Evolutionary conservation across 345 rosid species (phyloP).

Genomic region (Chamaenerion angustifolium): DNA sequence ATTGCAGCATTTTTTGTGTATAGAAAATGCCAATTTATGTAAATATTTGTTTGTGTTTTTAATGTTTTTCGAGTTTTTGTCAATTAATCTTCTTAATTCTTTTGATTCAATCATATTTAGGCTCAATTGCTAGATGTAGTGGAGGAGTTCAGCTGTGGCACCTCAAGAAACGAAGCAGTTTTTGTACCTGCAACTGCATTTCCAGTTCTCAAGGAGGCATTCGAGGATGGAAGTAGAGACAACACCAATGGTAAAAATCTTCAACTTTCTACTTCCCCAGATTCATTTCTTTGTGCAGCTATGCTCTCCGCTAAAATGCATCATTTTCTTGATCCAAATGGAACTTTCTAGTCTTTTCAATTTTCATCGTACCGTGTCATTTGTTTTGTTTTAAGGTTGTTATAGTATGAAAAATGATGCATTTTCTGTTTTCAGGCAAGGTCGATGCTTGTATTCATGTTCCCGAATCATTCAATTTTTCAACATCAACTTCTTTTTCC

Average conservation of each 20-base stretch:
- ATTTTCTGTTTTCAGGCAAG: neutral
- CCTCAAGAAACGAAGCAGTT: constrained; percentile 23
- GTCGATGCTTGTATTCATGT: neutral
- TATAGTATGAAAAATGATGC: neutral
- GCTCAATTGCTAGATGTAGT: constrained; percentile 19
- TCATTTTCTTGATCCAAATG: no score
- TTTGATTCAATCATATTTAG: constrained; percentile 6
- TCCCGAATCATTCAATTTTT: no score
- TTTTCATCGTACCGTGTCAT: neutral
- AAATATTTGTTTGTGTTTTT: no score
- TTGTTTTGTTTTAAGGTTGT: neutral
- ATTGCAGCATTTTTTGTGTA: no score
- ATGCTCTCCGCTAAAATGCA: no score
- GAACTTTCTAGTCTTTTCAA: no score
- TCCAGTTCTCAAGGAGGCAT: constrained; percentile 39
- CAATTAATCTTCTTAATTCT: neutral
- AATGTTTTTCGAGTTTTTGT: neutral
- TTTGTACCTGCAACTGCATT: constrained; percentile 13
- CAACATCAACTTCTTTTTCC: constrained; percentile 10
- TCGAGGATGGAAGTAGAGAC: constrained; percentile 22
- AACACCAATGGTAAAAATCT: constrained; percentile 15
- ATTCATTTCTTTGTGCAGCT: neutral
- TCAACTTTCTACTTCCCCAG: constrained; percentile 3
- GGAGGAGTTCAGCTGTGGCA: constrained; percentile 32
- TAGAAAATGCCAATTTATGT: no score